These are phyloP conservation scores for Colletotrichum lupini DNA, from an alignment of 2,329 filamentous ascomycete genomes.

Conservation along the genomic window DNA sequence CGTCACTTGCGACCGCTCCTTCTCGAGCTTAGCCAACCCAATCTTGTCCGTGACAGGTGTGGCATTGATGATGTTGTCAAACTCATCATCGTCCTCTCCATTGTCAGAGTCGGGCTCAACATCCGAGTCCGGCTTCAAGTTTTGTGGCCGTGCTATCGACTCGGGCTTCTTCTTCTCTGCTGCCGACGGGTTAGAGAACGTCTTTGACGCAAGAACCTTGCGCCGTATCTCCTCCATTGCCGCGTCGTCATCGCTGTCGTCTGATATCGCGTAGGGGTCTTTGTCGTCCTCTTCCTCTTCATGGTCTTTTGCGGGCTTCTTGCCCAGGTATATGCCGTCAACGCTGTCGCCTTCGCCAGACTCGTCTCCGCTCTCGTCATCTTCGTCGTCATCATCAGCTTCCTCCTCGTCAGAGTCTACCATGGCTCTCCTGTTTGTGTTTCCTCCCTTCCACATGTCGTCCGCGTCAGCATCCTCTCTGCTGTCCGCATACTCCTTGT, in stretches of 20 bases:
- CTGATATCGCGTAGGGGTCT: conserved; percentile 82
- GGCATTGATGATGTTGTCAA: conserved; percentile 93
- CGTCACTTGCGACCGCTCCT: conserved; percentile 61
- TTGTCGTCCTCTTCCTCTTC: conserved; percentile 59
- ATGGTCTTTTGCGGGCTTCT: conserved; percentile 54
- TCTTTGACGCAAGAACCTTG: conserved; percentile 90
- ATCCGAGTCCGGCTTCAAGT: conserved; percentile 70
- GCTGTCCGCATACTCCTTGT: conserved; percentile 88
- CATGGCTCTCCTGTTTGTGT: conserved; percentile 76
- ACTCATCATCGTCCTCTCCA: conserved; percentile 76
- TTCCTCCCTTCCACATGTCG: conserved; percentile 92
- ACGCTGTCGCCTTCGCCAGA: conserved; percentile 57
- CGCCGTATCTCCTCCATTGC: conserved; percentile 93
- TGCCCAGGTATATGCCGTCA: conserved; percentile 72
- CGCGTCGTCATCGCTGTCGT: conserved; percentile 81
- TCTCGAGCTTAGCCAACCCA: conserved; percentile 70
- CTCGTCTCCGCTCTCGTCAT: conserved; percentile 56
- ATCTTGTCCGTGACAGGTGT: conserved; percentile 89
- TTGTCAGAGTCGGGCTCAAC: conserved; percentile 80
- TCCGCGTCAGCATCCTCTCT: conserved; percentile 73
- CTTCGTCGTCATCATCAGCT: conserved; percentile 61
- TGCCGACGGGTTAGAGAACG: conserved; percentile 75
- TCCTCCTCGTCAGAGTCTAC: conserved; percentile 68
- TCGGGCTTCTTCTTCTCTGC: conserved; percentile 67
- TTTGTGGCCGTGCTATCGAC: conserved; percentile 70